Percentiles rank a stretch among this genome's conserved stretches.
phyloP scores from a whole-genome alignment of 345 rosid species.

The Brassica nigra region DNA sequence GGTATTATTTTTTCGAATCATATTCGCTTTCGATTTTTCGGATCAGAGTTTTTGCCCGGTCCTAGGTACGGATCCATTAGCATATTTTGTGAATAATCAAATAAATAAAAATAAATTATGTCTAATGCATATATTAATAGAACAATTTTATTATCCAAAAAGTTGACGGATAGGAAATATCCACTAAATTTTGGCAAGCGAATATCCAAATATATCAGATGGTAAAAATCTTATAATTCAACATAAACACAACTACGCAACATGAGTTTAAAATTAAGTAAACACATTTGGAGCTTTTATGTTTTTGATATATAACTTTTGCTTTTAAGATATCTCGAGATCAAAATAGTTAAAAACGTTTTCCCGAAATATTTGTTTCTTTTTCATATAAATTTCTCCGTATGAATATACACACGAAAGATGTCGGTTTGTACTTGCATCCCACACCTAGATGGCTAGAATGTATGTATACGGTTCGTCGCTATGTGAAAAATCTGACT shows the following conservation, averaged over 20 bases:
- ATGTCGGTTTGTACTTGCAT: constrained; percentile 16
- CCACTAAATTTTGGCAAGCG: not conserved
- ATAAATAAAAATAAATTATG: no score
- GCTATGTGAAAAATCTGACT: not conserved
- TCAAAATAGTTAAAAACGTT: not conserved
- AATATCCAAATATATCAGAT: not conserved
- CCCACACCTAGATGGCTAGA: not conserved
- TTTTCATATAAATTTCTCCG: not conserved
- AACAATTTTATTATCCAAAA: not conserved
- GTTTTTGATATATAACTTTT: not conserved
- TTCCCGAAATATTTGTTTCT: not conserved
- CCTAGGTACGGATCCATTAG: no score
- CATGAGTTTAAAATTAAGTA: not conserved
- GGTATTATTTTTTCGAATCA: no score
- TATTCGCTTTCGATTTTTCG: no score
- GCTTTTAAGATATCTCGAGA: not conserved
- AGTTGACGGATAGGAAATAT: not conserved
- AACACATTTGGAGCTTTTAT: not conserved
- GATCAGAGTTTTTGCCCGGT: no score
- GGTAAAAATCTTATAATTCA: not conserved
- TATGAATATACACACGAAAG: not conserved
- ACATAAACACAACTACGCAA: not conserved
- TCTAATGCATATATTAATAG: no score
- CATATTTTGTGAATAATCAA: no score
- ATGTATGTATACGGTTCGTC: constrained; percentile 26